Evolutionary conservation across 768 basidiomycete genomes (phyloP), one percentile per base, ranked within the genome.

Genomic region (Tephrocybe sp.): DNA sequence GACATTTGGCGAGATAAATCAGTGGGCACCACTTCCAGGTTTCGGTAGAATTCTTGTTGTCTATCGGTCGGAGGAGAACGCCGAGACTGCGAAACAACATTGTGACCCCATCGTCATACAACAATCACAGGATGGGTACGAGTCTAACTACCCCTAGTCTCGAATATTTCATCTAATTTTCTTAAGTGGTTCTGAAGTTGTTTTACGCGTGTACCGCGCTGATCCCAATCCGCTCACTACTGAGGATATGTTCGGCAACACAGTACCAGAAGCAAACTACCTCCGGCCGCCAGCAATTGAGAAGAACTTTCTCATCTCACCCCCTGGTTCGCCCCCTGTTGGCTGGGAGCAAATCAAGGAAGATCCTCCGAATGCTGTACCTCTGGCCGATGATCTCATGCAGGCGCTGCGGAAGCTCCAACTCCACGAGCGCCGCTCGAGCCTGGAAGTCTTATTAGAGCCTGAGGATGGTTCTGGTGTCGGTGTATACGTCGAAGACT

Each of bases 291-390:
- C 96, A 0, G 69, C 78, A 0, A 57, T 85, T 31, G 89, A 94
- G 59, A 92, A 92, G 69, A 98, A 98, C 70, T 98, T 98, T 70
- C 78, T 99, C 39, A 95, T 99, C 55, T 98, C 97, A 0, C 97
- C 97, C 0, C 97, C 97, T 3, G 97, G 97, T 4, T 97, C 94
- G 0, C 97, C 97, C 0, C 97, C 97, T 0, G 85, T 95, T 1
- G 97, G 95, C 2, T 99, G 97, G 97, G 93, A 97, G 62, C 92
- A 80, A 19, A 80, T 94, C 49, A 74, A 74, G 42, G 96, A 98
- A 67, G 93, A 95, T 7, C 91, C 92, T 15, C 96, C 96, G 0
- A 98, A 98, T 62, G 64, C 72, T 2, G 69, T 79, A 2, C 87
- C 93, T 4, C 79, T 97, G 21, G 96, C 96, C 0, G 84, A 89